These are phyloP conservation scores for Ganoderma leucocontextum DNA, from an alignment of 1,284 basidiomycete genomes.

Conservation along the genomic window DNA sequence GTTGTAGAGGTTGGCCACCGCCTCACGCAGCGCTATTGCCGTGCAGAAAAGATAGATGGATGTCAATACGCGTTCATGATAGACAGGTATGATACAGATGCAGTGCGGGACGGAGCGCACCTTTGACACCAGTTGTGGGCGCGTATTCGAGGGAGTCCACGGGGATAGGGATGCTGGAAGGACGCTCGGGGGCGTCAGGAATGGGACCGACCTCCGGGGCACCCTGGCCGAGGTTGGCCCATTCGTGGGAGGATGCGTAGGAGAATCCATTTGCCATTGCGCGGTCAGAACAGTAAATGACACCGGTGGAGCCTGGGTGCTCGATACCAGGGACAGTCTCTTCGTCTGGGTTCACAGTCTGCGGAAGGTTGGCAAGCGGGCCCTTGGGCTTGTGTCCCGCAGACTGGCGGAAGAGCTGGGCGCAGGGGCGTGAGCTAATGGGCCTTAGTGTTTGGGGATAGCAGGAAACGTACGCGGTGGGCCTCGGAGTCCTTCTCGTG, in stretches of 20 bases:
- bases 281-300: slow-evolving; percentile 90
- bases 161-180: slow-evolving; percentile 67
- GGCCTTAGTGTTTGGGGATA: not conserved
- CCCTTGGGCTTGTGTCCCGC: slow-evolving; percentile 67
- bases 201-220: slow-evolving; percentile 91
- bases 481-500: slow-evolving; percentile 87
- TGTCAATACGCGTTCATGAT: not conserved
- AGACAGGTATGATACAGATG: slow-evolving; percentile 20
- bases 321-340: slow-evolving; percentile 87
- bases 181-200: slow-evolving; percentile 75
- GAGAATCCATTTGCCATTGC: slow-evolving; percentile 91
- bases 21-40: slow-evolving; percentile 60
- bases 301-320: slow-evolving; percentile 79
- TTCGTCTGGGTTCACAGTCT: slow-evolving; percentile 78
- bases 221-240: slow-evolving; percentile 89
- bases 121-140: slow-evolving; percentile 91
- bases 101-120: slow-evolving; percentile 45
- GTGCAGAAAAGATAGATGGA: slow-evolving; percentile 13
- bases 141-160: slow-evolving; percentile 90
- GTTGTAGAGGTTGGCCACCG: slow-evolving; percentile 90
- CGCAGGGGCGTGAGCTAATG: not conserved
- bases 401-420: slow-evolving; percentile 73
- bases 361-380: slow-evolving; percentile 58
- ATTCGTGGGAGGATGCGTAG: slow-evolving; percentile 79
- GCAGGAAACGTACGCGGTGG: slow-evolving; percentile 65